Conservation (phyloP, 1,139 yeast species). For the Saccharomyces pastorianus region DNA sequence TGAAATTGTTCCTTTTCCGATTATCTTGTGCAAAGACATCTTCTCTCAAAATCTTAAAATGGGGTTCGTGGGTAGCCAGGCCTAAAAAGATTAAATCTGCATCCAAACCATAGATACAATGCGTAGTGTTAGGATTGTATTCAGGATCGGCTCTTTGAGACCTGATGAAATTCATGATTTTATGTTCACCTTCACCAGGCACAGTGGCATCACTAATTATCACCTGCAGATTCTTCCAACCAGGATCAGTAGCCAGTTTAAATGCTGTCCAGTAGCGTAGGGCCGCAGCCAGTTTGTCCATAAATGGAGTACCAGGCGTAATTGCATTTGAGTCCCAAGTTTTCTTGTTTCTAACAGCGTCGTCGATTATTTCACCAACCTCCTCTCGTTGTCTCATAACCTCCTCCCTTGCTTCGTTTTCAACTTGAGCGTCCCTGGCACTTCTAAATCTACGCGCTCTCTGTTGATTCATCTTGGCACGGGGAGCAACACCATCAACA, state of each 20-base stretch:
- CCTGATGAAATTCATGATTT: constrained; percentile 89
- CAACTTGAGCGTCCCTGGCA: constrained; percentile 82
- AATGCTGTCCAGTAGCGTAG: constrained; percentile 85
- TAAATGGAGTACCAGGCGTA: constrained; percentile 97
- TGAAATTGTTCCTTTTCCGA: constrained; percentile 40
- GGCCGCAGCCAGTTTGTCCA: constrained; percentile 80
- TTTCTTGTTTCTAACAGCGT: constrained; percentile 41
- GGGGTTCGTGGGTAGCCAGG: constrained; percentile 93
- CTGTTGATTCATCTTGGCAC: constrained; percentile 98
- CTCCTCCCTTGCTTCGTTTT: constrained; percentile 52
- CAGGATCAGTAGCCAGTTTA: constrained; percentile 77
- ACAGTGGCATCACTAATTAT: constrained; percentile 92
- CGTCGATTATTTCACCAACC: constrained; percentile 61
- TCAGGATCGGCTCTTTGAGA: constrained; percentile 76
- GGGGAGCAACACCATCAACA: constrained; percentile 97
- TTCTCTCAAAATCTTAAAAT: constrained; percentile 86
- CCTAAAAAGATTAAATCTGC: constrained; percentile 97
- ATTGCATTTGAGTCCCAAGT: constrained; percentile 93
- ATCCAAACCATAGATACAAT: constrained; percentile 93
- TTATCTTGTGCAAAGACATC: constrained; percentile 77
- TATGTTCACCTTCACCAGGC: constrained; percentile 99
- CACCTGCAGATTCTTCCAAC: constrained; percentile 81
- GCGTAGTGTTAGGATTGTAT: constrained; percentile 82
- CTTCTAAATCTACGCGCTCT: constrained; percentile 90
- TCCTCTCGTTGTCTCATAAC: constrained; percentile 41